These are phyloP conservation scores for Scheffersomyces illinoinensis DNA, from an alignment of 1,139 yeast genomes.

Conservation along the genomic window DNA sequence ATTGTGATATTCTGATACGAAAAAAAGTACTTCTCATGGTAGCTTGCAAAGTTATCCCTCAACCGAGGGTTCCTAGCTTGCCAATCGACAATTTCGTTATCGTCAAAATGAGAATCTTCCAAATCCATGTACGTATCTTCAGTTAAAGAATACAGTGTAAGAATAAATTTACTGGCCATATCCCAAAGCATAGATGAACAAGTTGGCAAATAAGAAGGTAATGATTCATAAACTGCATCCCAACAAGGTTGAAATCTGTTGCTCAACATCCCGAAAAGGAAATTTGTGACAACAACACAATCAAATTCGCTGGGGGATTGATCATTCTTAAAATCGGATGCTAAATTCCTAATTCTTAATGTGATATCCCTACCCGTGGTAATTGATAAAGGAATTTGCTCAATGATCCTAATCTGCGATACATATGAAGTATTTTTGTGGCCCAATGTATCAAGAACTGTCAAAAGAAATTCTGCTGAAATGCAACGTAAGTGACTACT, in stretches of 20 bases:
- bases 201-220: conserved; percentile 48
- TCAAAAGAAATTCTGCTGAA: conserved; percentile 42
- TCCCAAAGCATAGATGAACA: conserved; percentile 60
- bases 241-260: conserved; percentile 84
- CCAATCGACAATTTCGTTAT: conserved; percentile 25
- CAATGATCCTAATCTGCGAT: conserved; percentile 56
- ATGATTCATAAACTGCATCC: conserved; percentile 67
- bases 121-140: conserved; percentile 16
- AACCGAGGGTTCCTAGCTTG: conserved; percentile 33
- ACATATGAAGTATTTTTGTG: conserved; percentile 33
- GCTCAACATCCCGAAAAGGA: conserved; percentile 71
- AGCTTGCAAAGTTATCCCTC: conserved; percentile 23
- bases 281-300: conserved; percentile 51
- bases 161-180: conserved; percentile 38
- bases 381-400: conserved; percentile 69
- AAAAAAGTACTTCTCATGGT: conserved; percentile 20
- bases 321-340: conserved; percentile 44
- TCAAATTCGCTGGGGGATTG: conserved; percentile 33
- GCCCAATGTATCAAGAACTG: conserved; percentile 26
- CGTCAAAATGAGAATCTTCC: conserved; percentile 21
- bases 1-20: conserved; percentile 21
- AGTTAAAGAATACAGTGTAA: not conserved
- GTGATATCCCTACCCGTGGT: conserved; percentile 76
- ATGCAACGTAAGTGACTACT: conserved; percentile 47
- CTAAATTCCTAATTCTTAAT: conserved; percentile 66